Evolutionary conservation across 306 rosid species (phyloP).

Genomic region (Cucurbita ficifolia): DNA sequence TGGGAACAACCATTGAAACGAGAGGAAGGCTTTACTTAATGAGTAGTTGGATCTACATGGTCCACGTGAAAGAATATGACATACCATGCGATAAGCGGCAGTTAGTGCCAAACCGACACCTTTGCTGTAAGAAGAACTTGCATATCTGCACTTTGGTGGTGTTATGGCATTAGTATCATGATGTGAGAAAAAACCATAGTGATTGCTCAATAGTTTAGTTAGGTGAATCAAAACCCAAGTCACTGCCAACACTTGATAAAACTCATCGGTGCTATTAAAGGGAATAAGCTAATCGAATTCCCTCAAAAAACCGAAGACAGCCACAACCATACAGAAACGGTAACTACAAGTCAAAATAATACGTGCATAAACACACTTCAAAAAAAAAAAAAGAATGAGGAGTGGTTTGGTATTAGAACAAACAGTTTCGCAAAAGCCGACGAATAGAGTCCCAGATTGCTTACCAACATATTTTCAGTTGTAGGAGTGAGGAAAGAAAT

Average conservation of each 20-base stretch:
- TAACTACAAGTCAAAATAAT: neutral
- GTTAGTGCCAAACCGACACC: slow-evolving; percentile 81
- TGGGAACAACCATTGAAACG: slow-evolving; percentile 3
- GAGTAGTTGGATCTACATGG: slow-evolving; percentile 8
- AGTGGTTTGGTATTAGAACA: neutral
- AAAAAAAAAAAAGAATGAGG: too few relatives aligned
- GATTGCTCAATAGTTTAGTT: slow-evolving; percentile 18
- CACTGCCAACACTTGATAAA: neutral
- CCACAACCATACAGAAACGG: neutral
- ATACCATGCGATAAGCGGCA: slow-evolving; percentile 98
- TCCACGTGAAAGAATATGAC: slow-evolving; percentile 23
- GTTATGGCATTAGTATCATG: slow-evolving; percentile 35
- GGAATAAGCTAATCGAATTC: neutral
- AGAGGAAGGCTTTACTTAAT: slow-evolving; percentile 1
- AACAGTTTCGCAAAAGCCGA: neutral
- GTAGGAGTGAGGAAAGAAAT: slow-evolving; percentile 81
- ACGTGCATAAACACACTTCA: too few relatives aligned
- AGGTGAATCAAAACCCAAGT: neutral
- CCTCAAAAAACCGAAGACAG: neutral
- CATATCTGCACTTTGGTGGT: slow-evolving; percentile 88
- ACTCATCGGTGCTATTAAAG: neutral
- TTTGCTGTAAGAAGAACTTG: slow-evolving; percentile 86
- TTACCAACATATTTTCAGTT: slow-evolving; percentile 76
- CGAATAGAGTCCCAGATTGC: slow-evolving; percentile 1
- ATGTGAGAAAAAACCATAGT: slow-evolving; percentile 19